Evolutionary conservation across 345 rosid genomes (phyloP).

Genomic region (Sisymbrium irio): DNA sequence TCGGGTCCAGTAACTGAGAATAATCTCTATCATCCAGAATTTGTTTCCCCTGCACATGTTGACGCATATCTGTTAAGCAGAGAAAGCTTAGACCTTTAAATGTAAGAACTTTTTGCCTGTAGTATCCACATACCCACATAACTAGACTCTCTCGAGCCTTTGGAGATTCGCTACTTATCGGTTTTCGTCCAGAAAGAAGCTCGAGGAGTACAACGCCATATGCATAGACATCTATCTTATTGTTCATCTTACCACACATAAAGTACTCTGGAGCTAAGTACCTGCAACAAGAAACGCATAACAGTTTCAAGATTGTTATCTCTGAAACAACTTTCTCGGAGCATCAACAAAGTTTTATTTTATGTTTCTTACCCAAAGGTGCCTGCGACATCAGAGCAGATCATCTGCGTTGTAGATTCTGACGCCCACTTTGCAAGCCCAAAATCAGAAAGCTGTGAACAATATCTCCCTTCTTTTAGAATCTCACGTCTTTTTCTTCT

Average conservation of each 20-base stretch:
- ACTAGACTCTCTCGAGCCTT: constrained; percentile 85
- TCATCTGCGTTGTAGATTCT: constrained; percentile 52
- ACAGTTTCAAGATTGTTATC: not conserved
- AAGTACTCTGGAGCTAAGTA: constrained; percentile 99
- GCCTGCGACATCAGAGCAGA: constrained; percentile 80
- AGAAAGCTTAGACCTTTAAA: not conserved
- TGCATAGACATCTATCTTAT: constrained; percentile 89
- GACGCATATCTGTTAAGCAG: not conserved
- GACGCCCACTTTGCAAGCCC: constrained; percentile 83
- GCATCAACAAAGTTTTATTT: not conserved
- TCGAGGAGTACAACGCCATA: constrained; percentile 97
- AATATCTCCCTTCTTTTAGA: constrained; percentile 6
- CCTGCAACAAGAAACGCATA: constrained; percentile 41
- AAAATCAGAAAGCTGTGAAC: constrained; percentile 85
- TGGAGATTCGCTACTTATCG: constrained; percentile 53
- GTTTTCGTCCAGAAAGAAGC: constrained; percentile 90
- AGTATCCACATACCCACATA: constrained; percentile 75
- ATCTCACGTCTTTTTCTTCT: not conserved
- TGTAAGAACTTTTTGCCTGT: not conserved
- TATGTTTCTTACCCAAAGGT: constrained; percentile 72
- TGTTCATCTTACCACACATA: constrained; percentile 83
- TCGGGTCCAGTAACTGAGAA: constrained; percentile 54
- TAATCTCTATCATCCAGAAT: constrained; percentile 55
- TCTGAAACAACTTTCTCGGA: constrained; percentile 39
- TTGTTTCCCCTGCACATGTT: constrained; percentile 65